Base-by-base conservation (phyloP, 2,329 filamentous ascomycete species). In the Cladosporium sphaerospermum region DNA sequence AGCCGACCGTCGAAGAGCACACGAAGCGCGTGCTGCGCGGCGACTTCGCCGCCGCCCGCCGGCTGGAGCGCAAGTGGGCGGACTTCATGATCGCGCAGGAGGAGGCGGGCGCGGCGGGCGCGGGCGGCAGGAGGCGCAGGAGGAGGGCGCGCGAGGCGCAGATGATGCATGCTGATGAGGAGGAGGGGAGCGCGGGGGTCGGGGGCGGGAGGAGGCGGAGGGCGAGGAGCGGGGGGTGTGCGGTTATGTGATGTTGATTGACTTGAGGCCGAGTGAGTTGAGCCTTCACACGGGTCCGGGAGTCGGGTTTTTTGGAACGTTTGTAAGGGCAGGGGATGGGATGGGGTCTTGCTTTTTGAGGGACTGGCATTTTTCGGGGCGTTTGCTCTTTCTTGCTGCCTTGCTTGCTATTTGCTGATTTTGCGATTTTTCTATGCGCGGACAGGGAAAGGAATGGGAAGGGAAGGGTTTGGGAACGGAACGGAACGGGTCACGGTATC, bases 1-100 rank as follows among this genome's bases (percentile, higher is more conserved):
- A 97, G 71, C 88, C 89, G 73, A 96, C 90, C 0, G 90, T 96
- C 4, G 87, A 96, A 60, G 90, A 96, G 68, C 92, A 97, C 70
- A 90, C 84, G 50, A 92, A 91, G 72, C 82, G 91, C 3, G 88
- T 96, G 0, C 69, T 95, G 48, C 77, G 81, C 4, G 89, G 89
- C 6, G 88, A 96, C 57, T 79, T 89, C 54, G 75, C 78, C 0
- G 79, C 87, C 1, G 93, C 93, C 0, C 78, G 78, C 36, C 77
- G 88, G n/a, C 76, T 97, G 16, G 91, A 96, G 74, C 79, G 84
- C 58, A 95, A 92, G 68, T 97, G 92, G 92, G 86, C 86, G 0
- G 87, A 95, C 52, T 95, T 89, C 69, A 96, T 96, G 90, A 88
- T 95, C 72, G 84, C 88, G 13, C 88, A 82, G 47, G 89, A 96